These are phyloP conservation scores for Abortiporus biennis DNA, from an alignment of 1,284 basidiomycete genomes.

Conservation along the genomic window DNA sequence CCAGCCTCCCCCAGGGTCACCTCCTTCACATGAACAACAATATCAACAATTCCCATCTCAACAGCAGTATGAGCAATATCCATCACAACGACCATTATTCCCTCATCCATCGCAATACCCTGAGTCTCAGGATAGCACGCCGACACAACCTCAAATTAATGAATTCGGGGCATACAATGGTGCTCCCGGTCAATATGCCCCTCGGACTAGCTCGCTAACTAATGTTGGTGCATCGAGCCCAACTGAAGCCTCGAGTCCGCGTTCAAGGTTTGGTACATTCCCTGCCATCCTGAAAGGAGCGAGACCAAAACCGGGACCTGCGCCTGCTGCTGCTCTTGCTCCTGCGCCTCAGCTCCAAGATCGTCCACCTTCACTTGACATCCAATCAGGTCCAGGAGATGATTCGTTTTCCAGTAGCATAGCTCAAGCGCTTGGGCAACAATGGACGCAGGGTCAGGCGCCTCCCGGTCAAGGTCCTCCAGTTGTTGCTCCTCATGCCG, in stretches of 20 bases:
- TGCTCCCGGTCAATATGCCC: slow-evolving; percentile 9
- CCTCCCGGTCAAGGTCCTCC: slow-evolving; percentile 18
- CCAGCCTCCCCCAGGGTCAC: too few species aligned
- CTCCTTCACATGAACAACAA: too few species aligned
- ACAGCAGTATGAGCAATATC: too few species aligned
- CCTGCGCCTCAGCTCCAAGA: slow-evolving; percentile 20
- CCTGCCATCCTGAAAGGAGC: slow-evolving; percentile 32
- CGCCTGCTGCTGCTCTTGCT: slow-evolving; percentile 1
- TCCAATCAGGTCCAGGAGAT: slow-evolving; percentile 18
- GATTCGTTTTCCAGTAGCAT: slow-evolving; percentile 49
- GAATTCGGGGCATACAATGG: slow-evolving; percentile 21
- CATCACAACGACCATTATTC: too few species aligned
- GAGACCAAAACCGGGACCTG: slow-evolving; percentile 17
- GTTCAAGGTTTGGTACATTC: slow-evolving; percentile 48
- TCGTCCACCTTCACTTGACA: slow-evolving; percentile 25
- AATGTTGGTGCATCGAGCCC: slow-evolving; percentile 3
- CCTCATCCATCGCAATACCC: too few species aligned
- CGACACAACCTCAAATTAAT: too few species aligned
- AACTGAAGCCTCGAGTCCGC: slow-evolving; percentile 10
- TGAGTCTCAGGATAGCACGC: too few species aligned
- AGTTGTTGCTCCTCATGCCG: background rate
- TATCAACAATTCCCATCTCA: too few species aligned
- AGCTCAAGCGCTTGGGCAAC: slow-evolving; percentile 37
- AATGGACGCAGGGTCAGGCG: slow-evolving; percentile 8
- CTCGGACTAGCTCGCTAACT: slow-evolving; percentile 18